Conservation (phyloP, 2,329 filamentous ascomycete genomes). For the Cyphellophora europaea region DNA sequence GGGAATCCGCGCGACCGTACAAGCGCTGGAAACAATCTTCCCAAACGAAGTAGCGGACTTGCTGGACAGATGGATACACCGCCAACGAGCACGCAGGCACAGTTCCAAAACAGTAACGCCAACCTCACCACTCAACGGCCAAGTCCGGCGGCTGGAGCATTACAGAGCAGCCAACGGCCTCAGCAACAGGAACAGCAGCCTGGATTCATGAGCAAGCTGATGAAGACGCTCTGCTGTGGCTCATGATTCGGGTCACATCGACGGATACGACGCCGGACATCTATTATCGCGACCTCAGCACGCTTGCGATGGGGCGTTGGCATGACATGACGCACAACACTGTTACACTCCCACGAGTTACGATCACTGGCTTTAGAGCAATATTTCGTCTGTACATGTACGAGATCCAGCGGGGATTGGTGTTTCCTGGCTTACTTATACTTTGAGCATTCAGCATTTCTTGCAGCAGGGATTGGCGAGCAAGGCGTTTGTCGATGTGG, state of each 20-base stretch:
- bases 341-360: too few species aligned
- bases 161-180: slow-evolving; percentile 43
- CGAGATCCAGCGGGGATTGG: too few species aligned
- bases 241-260: slow-evolving; percentile 28
- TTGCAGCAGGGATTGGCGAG: too few species aligned
- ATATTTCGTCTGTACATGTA: too few species aligned
- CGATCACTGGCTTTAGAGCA: too few species aligned
- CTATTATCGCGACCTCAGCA: too few species aligned
- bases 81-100: slow-evolving; percentile 84
- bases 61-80: slow-evolving; percentile 57
- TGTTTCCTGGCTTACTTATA: too few species aligned
- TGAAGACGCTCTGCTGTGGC: slow-evolving; percentile 89
- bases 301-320: too few species aligned
- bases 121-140: slow-evolving; percentile 61
- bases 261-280: too few species aligned
- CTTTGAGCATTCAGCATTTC: too few species aligned
- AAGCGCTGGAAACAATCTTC: slow-evolving; percentile 52
- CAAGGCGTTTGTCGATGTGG: too few species aligned
- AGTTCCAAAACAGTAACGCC: slow-evolving; percentile 91
- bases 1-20: slow-evolving; percentile 58
- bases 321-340: too few species aligned
- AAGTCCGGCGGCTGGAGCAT: slow-evolving; percentile 46
- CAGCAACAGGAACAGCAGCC: slow-evolving; percentile 61
- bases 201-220: slow-evolving; percentile 80
- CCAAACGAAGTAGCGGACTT: slow-evolving; percentile 21